Conservation (phyloP, 306 rosid species). For the Arachis hypogaea region DNA sequence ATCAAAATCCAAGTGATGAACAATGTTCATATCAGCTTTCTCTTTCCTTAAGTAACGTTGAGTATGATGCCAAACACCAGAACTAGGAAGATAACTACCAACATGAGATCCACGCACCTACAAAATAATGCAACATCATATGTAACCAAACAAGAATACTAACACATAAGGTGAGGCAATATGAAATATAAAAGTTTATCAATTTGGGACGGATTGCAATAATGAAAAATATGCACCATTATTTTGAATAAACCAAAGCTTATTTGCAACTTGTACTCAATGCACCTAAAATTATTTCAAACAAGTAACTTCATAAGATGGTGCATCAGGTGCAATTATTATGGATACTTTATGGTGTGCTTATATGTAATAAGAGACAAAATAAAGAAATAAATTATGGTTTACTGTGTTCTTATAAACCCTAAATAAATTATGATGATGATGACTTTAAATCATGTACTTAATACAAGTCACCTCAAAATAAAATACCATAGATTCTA, state of each 20-base stretch:
- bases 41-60: constrained; percentile 83
- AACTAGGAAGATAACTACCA: constrained; percentile 82
- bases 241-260: background rate
- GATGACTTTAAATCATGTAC: background rate
- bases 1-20: constrained; percentile 96
- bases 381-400: background rate
- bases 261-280: constrained; percentile 18
- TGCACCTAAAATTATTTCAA: background rate
- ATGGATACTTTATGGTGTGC: constrained; percentile 16
- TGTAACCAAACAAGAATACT: constrained; percentile 13
- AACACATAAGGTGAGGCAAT: constrained; percentile 19
- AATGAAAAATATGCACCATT: background rate
- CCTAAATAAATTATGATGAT: too few relatives aligned
- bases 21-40: constrained; percentile 53
- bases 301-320: background rate
- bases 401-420: too few relatives aligned
- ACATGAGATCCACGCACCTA: constrained; percentile 96
- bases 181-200: background rate
- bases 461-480: background rate
- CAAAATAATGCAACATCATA: constrained; percentile 31
- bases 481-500: background rate
- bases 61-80: constrained; percentile 96
- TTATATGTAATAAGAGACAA: background rate
- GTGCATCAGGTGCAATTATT: constrained; percentile 20
- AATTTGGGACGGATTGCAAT: constrained; percentile 1